phyloP scores from a whole-genome alignment of 1,139 yeast species.

The Protomyces pachydermus region DNA sequence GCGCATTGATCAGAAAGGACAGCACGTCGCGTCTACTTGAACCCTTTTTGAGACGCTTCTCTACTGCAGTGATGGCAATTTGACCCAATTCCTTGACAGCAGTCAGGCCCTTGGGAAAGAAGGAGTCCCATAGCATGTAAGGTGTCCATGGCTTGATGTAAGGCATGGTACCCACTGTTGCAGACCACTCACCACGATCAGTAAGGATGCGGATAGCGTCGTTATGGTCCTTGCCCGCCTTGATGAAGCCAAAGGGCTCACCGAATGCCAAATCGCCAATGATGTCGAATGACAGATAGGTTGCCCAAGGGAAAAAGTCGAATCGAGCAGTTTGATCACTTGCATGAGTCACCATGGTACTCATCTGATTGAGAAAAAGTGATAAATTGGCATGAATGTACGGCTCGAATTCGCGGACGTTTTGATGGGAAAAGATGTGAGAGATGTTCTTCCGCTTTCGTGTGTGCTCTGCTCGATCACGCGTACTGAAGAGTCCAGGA shows the following conservation, averaged over 20 bases:
- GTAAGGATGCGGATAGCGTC: slow-evolving; percentile 17
- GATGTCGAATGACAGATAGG: slow-evolving; percentile 23
- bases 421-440: slow-evolving; percentile 14
- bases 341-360: not conserved
- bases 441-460: slow-evolving; percentile 22
- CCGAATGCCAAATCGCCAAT: slow-evolving; percentile 27
- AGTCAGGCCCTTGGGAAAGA: slow-evolving; percentile 15
- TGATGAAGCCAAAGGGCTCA: slow-evolving; percentile 16
- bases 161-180: slow-evolving; percentile 24
- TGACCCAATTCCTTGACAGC: slow-evolving; percentile 12
- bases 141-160: slow-evolving; percentile 15
- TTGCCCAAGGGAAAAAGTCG: slow-evolving; percentile 26
- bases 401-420: slow-evolving; percentile 18
- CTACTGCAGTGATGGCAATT: slow-evolving; percentile 24
- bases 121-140: slow-evolving; percentile 18
- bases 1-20: slow-evolving; percentile 15
- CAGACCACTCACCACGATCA: slow-evolving; percentile 18
- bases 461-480: slow-evolving; percentile 26
- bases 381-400: slow-evolving; percentile 11
- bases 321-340: not conserved
- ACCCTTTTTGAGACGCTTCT: not conserved
- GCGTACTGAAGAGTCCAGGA: slow-evolving; percentile 22
- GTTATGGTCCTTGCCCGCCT: slow-evolving; percentile 13
- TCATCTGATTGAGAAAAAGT: slow-evolving; percentile 16
- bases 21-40: slow-evolving; percentile 9